These are phyloP conservation scores for Neurospora hispaniola DNA, from an alignment of 495 filamentous ascomycete species.

Conservation along the genomic window DNA sequence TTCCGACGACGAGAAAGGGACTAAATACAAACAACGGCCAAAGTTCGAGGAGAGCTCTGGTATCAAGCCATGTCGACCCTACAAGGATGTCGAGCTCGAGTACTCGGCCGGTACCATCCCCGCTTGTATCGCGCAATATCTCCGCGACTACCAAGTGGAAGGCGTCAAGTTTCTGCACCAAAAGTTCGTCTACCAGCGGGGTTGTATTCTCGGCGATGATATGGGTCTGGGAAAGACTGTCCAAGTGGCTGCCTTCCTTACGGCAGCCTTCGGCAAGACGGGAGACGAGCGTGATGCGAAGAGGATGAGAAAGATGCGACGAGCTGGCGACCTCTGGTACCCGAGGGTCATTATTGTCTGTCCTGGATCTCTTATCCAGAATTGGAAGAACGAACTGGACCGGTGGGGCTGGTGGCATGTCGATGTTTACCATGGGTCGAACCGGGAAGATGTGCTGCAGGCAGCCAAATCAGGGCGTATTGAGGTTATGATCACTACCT, in stretches of 20 bases:
- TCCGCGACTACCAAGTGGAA: slow-evolving; percentile 83
- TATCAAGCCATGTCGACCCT: slow-evolving; percentile 50
- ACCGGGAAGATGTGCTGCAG: slow-evolving; percentile 60
- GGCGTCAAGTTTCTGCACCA: slow-evolving; percentile 82
- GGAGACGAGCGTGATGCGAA: slow-evolving; percentile 82
- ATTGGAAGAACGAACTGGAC: slow-evolving; percentile 78
- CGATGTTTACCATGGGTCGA: slow-evolving; percentile 69
- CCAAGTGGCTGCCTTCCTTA: slow-evolving; percentile 90
- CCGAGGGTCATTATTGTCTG: slow-evolving; percentile 79
- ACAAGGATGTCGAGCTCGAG: slow-evolving; percentile 64
- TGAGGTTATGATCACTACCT: slow-evolving; percentile 92
- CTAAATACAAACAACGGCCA: slow-evolving; percentile 55
- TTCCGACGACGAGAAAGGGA: slow-evolving; percentile 68
- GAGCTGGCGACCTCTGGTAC: slow-evolving; percentile 59
- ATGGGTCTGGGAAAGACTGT: slow-evolving; percentile 98
- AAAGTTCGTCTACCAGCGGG: slow-evolving; percentile 83
- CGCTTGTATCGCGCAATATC: slow-evolving; percentile 82
- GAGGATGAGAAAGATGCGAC: slow-evolving; percentile 82
- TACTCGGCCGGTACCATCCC: slow-evolving; percentile 78
- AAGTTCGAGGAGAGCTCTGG: slow-evolving; percentile 45
- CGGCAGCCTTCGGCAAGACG: slow-evolving; percentile 89
- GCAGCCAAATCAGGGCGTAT: slow-evolving; percentile 64
- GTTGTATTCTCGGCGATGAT: slow-evolving; percentile 86
- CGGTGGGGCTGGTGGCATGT: slow-evolving; percentile 96
- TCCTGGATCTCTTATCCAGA: slow-evolving; percentile 76